A percentile compares a stretch with the other conserved stretches of the same genome.
Evolutionary conservation across 139 green algal genomes (phyloP).

Genomic region (Chlamydomonas schloesseri): DNA sequence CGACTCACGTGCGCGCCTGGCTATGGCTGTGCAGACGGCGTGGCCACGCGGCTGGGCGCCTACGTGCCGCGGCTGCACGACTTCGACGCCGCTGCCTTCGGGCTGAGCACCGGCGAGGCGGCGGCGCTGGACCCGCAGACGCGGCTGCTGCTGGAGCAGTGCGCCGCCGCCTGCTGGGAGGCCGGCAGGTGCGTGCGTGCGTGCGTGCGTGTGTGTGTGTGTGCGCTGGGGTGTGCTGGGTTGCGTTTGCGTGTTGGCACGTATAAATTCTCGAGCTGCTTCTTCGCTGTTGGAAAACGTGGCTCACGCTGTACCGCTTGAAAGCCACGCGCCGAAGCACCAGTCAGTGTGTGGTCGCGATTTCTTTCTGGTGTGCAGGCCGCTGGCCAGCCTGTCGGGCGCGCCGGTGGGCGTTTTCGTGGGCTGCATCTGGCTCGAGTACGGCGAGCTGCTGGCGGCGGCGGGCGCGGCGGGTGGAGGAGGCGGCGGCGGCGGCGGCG

Average conservation of each 20-base stretch:
- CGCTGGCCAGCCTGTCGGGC: constrained; percentile 26
- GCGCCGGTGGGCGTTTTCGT: constrained; percentile 67
- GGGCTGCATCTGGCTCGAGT: constrained; percentile 86
- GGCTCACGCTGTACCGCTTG: too few relatives aligned
- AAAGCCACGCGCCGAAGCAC: too few relatives aligned
- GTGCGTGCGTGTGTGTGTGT: neutral
- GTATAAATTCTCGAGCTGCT: too few relatives aligned
- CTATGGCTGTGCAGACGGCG: constrained; percentile 38
- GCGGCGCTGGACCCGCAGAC: constrained; percentile 86
- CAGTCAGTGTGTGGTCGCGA: too few relatives aligned
- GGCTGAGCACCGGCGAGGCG: constrained; percentile 69
- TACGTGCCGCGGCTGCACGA: constrained; percentile 70
- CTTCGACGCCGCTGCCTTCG: constrained; percentile 83
- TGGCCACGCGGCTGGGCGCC: constrained; percentile 72
- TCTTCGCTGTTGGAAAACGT: too few relatives aligned
- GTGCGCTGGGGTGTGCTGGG: too few relatives aligned
- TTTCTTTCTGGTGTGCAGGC: too few relatives aligned
- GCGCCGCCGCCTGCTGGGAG: constrained; percentile 59
- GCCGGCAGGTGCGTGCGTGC: constrained; percentile 54
- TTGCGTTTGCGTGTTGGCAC: too few relatives aligned
- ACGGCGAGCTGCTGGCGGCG: constrained; percentile 59
- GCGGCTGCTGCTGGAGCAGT: constrained; percentile 80
- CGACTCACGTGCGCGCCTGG: too few relatives aligned
- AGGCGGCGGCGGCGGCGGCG: constrained; percentile 30
- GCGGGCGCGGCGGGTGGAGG: constrained; percentile 9